Evolutionary conservation across 805 yeast species (phyloP), one percentile per base, ranked within the genome.

Genomic region (Ogataea neopini): DNA sequence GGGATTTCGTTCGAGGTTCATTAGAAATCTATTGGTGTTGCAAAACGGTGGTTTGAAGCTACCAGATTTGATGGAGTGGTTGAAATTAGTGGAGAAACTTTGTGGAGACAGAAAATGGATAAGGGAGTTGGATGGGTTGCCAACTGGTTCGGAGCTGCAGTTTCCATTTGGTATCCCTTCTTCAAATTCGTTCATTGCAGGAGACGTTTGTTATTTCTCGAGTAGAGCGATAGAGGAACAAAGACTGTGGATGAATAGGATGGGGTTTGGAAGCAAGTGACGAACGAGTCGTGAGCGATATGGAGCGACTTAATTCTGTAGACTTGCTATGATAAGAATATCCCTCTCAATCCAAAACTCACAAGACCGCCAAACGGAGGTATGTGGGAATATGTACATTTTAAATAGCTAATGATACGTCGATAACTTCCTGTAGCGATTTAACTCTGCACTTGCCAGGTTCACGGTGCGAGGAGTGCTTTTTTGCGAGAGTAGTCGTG

Each of bases 91-190:
- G 0, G 75, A 75, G 36, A 78, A 74, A 37, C 63, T 84, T 46
- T 71, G 85, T 29, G 72, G 73, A 23, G 77, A 77, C 40, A 81
- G 77, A 51, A 73, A 76, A 35, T 86, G 95, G 92, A 74, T 80
- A 44, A 69, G 76, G 29, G 79, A 76, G 22, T 60, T 86, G 30
- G 49, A 51, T 15, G 56, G 53, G 8, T 33, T 53, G 38, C 81
- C 79, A 52, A 60, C 70, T 11, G 68, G 30, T 28, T 28, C 30
- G 30, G 10, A 70, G 53, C 72, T 22, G 9, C 47, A 45, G 19
- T 74, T 57, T 66, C 58, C 51, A 10, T 53, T 48, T 37, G 61
- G 62, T 4, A 51, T 62, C 5, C 57, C 61, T 18, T 42, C 57
- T n/a, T 41, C 53, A 19, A 54, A 51, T 39, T 54, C 62, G 7